Percentiles rank a stretch among this genome's conserved stretches.
phyloP scores from a whole-genome alignment of 108 stramenopile genomes.

The Parietichytrium sp. region DNA sequence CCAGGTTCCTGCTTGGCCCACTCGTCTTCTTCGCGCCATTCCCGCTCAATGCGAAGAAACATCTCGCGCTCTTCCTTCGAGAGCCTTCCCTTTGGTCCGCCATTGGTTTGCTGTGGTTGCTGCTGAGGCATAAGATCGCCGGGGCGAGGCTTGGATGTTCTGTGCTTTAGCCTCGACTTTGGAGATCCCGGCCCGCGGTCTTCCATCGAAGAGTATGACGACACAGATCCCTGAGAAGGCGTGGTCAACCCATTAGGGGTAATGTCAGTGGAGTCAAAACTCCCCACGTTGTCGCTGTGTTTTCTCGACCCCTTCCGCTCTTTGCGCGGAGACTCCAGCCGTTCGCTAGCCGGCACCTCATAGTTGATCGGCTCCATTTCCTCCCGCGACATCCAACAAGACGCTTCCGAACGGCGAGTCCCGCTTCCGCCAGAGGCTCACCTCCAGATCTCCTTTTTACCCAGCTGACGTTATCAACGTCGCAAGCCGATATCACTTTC shows the following conservation, averaged over 20 bases:
- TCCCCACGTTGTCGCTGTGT: too few relatives aligned
- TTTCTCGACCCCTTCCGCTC: too few relatives aligned
- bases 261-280: too few relatives aligned
- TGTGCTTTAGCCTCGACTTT: background rate
- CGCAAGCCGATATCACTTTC: too few relatives aligned
- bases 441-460: too few relatives aligned
- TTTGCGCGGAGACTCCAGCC: too few relatives aligned
- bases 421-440: too few relatives aligned
- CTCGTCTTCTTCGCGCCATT: conserved; percentile 22
- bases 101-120: background rate
- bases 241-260: conserved; percentile 16
- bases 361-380: too few relatives aligned
- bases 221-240: conserved; percentile 13
- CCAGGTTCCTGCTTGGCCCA: background rate
- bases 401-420: too few relatives aligned
- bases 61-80: conserved; percentile 27
- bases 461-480: too few relatives aligned
- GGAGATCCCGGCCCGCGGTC: background rate
- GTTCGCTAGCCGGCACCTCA: too few relatives aligned
- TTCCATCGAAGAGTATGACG: background rate
- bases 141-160: background rate
- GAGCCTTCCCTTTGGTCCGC: background rate
- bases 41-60: background rate
- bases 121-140: background rate
- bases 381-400: too few relatives aligned